These are phyloP conservation scores for Casaregolazyma lundiana DNA, from an alignment of 1,139 yeast genomes.

Conservation along the genomic window DNA sequence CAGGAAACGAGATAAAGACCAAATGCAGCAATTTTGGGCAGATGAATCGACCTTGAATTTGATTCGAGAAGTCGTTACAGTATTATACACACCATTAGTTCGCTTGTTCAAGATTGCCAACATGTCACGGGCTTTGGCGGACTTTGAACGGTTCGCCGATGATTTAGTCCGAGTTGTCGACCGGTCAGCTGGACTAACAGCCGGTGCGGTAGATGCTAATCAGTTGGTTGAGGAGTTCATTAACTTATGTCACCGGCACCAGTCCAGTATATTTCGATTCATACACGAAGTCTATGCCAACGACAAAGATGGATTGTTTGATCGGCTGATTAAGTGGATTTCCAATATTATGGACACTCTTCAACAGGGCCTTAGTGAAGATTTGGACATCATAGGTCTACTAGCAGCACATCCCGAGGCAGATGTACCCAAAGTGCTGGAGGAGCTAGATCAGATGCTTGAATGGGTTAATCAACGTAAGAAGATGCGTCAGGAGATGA, in stretches of 20 bases:
- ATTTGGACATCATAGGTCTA: slow-evolving; percentile 33
- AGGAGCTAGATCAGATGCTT: slow-evolving; percentile 45
- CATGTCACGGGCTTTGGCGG: slow-evolving; percentile 68
- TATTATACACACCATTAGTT: slow-evolving; percentile 82
- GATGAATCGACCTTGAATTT: slow-evolving; percentile 74
- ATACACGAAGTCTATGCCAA: slow-evolving; percentile 70
- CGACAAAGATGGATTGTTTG: slow-evolving; percentile 65
- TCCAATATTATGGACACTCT: slow-evolving; percentile 56
- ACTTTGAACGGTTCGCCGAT: slow-evolving; percentile 66
- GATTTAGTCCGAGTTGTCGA: slow-evolving; percentile 58
- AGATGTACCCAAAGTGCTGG: slow-evolving; percentile 36
- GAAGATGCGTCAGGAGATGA: slow-evolving; percentile 4
- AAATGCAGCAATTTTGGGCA: slow-evolving; percentile 73
- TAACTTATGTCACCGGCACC: slow-evolving; percentile 62
- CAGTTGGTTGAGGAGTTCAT: slow-evolving; percentile 63
- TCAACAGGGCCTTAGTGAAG: slow-evolving; percentile 43
- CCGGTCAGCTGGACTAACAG: slow-evolving; percentile 43
- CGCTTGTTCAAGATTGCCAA: slow-evolving; percentile 70
- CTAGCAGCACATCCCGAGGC: slow-evolving; percentile 26
- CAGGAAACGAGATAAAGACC: slow-evolving; percentile 68
- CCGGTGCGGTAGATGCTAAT: slow-evolving; percentile 43
- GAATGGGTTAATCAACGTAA: slow-evolving; percentile 38
- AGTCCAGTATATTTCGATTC: slow-evolving; percentile 64
- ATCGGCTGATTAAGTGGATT: slow-evolving; percentile 69
- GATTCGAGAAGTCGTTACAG: slow-evolving; percentile 64